Percentiles rank a stretch among this genome's conserved stretches.
phyloP scores from a whole-genome alignment of 768 basidiomycete species.

The Omphalotus guepiniiformis region DNA sequence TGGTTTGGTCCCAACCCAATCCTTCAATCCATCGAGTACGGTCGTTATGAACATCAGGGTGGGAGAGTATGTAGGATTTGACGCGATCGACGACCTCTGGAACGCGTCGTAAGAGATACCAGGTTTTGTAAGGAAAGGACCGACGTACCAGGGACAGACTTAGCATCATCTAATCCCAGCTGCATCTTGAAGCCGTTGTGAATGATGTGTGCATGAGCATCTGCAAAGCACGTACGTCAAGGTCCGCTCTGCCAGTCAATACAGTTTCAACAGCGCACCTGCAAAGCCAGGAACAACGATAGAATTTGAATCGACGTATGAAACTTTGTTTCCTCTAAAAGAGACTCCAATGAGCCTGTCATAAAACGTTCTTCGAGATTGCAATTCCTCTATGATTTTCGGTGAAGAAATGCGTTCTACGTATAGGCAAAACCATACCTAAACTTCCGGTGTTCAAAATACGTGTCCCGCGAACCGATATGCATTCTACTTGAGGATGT shows the following conservation, averaged over 20 bases:
- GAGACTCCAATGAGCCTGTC: background rate
- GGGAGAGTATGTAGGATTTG: constrained; percentile 51
- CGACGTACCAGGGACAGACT: constrained; percentile 52
- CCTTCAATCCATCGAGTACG: constrained; percentile 71
- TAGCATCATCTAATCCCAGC: constrained; percentile 56
- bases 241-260: background rate
- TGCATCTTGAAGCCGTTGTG: constrained; percentile 69
- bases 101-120: background rate
- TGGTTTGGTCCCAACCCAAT: constrained; percentile 93
- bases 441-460: constrained; percentile 47
- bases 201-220: constrained; percentile 78
- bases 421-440: constrained; percentile 30
- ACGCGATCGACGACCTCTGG: constrained; percentile 63
- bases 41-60: constrained; percentile 53
- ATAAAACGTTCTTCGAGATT: background rate
- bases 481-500: constrained; percentile 53
- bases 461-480: constrained; percentile 45
- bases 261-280: constrained; percentile 35
- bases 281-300: constrained; percentile 71
- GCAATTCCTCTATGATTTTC: background rate
- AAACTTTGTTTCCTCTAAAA: constrained; percentile 13
- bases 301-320: constrained; percentile 23
- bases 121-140: background rate
- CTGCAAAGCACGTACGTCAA: constrained; percentile 28
- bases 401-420: background rate